Evolutionary conservation across 2,329 filamentous ascomycete genomes (phyloP).

Genomic region (Talaromyces sp.): DNA sequence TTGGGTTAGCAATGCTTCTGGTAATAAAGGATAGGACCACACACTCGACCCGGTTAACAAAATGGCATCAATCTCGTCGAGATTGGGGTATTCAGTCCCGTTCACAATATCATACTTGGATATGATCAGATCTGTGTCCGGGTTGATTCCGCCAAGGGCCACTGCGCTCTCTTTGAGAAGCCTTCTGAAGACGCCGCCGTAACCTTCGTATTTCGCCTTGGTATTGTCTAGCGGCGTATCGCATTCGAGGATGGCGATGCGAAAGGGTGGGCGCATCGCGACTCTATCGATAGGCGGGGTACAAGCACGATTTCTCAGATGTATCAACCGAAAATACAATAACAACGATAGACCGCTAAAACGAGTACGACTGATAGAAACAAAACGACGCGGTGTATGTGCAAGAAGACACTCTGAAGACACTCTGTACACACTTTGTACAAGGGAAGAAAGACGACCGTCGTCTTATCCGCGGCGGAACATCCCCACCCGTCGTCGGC

Average conservation of each 20-base stretch:
- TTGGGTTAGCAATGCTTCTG: background rate
- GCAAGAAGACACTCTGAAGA: background rate
- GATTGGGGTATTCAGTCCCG: slow-evolving; percentile 61
- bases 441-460: background rate
- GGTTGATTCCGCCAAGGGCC: slow-evolving; percentile 29
- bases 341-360: background rate
- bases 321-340: background rate
- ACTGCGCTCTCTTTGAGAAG: slow-evolving; percentile 54
- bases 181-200: slow-evolving; percentile 63
- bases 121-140: slow-evolving; percentile 49
- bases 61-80: slow-evolving; percentile 73
- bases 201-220: slow-evolving; percentile 61
- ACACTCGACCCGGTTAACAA: slow-evolving; percentile 68
- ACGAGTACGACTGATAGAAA: background rate
- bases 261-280: slow-evolving; percentile 48
- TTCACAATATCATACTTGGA: slow-evolving; percentile 67
- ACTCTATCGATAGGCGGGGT: slow-evolving; percentile 20
- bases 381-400: background rate
- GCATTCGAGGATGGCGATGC: slow-evolving; percentile 83
- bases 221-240: slow-evolving; percentile 68
- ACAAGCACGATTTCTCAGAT: background rate
- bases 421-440: too few relatives aligned
- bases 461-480: slow-evolving; percentile 1
- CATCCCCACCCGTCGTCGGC: slow-evolving; percentile 4
- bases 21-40: slow-evolving; percentile 16